Base-by-base conservation (phyloP, 768 basidiomycete genomes). In the Serendipita vermifera region DNA sequence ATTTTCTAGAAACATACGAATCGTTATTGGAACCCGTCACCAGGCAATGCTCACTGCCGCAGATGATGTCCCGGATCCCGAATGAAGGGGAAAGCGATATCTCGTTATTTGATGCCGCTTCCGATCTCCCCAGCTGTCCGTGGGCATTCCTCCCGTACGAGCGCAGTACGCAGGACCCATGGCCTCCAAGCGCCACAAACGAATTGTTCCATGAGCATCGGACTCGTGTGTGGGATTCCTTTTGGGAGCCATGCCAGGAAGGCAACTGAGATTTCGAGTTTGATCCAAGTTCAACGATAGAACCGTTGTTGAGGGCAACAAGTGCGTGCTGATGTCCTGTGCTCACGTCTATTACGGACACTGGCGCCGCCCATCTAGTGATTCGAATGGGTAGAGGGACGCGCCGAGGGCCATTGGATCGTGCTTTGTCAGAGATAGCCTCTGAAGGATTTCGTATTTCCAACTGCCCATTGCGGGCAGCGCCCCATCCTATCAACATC, bases 41-140 rank as follows among this genome's bases (percentile, higher is more conserved):
- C 6, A 96, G 68, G 2, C 88, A 77, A 67, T 97, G 92, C 67
- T 97, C 93, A 62, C 86, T 89, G 17, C 92, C 91, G 57, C 85
- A 87, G 0, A 77, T 78, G 13, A 93, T 58, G 31, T 59, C 58
- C 58, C 54, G 36, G 55, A 57, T 26, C 11, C 33, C 13, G 32
- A 39, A 15, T 36, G 32, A n/a, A 32, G 43, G 22, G 9, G 33
- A 43, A 27, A 29, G n/a, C 20, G 17, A 17, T 14, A 58, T 32
- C 17, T 36, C 51, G 27, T 56, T 27, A 26, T 39, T 63, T 14
- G 31, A 53, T 13, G 27, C 24, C 3, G 36, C 3, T 9, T 54
- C 14, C 7, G 56, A 60, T 7, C 73, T 70, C 22, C 85, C 87
- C 13, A 87, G 78, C 63, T 89, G 88, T 3, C 84, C 81, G 60